phyloP scores from a whole-genome alignment of 495 filamentous ascomycete genomes.

The Hypoxylon lenormandii region DNA sequence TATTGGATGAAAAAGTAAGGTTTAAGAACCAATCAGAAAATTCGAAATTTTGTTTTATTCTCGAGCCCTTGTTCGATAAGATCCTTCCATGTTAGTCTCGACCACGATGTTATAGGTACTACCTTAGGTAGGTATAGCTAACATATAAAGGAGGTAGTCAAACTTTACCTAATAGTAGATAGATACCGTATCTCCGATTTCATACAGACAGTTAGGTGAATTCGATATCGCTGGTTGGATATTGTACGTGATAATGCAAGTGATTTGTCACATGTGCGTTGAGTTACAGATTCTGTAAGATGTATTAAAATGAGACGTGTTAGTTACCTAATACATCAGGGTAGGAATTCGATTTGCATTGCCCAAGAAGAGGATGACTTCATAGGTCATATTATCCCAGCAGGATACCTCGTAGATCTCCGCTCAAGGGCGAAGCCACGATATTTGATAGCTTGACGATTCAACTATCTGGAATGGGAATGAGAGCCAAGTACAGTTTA shows the following conservation, averaged over 20 bases:
- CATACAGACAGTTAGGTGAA: background rate
- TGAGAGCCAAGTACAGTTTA: background rate
- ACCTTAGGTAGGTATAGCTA: too few species aligned
- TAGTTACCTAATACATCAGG: constrained; percentile 3
- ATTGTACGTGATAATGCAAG: constrained; percentile 26
- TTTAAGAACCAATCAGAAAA: constrained; percentile 42
- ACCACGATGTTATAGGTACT: background rate
- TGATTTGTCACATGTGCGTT: background rate
- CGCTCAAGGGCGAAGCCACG: background rate
- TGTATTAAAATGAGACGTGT: constrained; percentile 23
- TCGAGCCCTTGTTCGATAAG: constrained; percentile 30
- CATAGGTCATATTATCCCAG: constrained; percentile 16
- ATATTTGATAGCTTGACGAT: background rate
- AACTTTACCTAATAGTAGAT: background rate
- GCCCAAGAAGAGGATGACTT: constrained; percentile 9
- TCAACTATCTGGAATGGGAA: background rate
- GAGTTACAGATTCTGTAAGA: constrained; percentile 7
- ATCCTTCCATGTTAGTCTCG: constrained; percentile 31
- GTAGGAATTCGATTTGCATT: constrained; percentile 5
- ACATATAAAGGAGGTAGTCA: constrained; percentile 6
- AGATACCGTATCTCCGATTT: background rate
- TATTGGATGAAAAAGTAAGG: constrained; percentile 40
- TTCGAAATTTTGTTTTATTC: constrained; percentile 27
- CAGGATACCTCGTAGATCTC: background rate
- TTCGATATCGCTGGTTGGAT: constrained; percentile 22